Evolutionary conservation across 1,139 yeast species (phyloP), one percentile per base, ranked within the genome.

Genomic region (Kazachstania sp.): DNA sequence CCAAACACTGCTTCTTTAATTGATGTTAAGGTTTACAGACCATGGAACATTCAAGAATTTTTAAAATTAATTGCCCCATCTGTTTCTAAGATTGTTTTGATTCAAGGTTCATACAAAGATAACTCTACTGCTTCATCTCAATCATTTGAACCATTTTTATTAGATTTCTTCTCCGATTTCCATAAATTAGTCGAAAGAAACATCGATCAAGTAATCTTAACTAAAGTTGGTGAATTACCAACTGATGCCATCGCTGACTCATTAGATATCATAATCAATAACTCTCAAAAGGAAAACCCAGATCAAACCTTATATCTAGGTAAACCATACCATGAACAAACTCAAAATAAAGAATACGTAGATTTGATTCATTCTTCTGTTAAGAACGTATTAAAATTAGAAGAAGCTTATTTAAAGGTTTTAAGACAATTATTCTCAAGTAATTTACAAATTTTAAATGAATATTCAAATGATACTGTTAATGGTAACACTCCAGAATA

Each of bases 401-500:
- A 90, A 66, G 78, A 80, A 48, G 88, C 94, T 20, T 90, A 90
- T 68, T 68, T 82, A 55, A 83, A 82, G 63, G 79, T 90, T 35
- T 74, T 90, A 57, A 68, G 74, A 43, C 95, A 88, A 66, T 71
- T 86, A 13, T 82, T 81, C 60, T 67, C 73, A 11, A 61, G 69
- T 19, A 71, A 74, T 45, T 71, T 86, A 54, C 71, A 75, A 46
- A 67, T 88, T 40, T 73, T 85, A 63, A 85, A 86, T 65, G 72
- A 73, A 47, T 69, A 72, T 46, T 77, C 77, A 26, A 65, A 69
- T 45, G 69, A 72, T 39, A 64, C 68, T 35, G 66, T 71, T 38
- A 71, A 71, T 34, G 63, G 66, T 18, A 70, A 80, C 16, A 75
- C 73, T 52, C 97, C 97, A 11, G 97, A 88, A 66, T 88, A 71